These are phyloP conservation scores for Cladosporium sp. DNA, from an alignment of 2,329 filamentous ascomycete genomes.

Conservation along the genomic window DNA sequence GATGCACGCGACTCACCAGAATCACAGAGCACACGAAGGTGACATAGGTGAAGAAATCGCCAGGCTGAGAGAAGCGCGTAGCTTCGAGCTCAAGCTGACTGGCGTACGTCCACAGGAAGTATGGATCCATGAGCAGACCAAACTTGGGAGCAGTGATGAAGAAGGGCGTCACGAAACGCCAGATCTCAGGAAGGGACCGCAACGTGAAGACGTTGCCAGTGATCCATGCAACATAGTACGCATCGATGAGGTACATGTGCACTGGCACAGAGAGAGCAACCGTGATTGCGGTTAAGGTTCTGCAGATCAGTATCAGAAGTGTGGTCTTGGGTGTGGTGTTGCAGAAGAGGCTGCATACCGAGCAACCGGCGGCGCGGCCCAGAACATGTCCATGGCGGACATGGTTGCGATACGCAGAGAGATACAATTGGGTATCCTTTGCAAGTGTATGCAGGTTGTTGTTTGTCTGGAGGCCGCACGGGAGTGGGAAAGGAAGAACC, in stretches of 20 bases:
- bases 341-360: conserved; percentile 47
- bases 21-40: conserved; percentile 68
- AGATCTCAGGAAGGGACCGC: conserved; percentile 56
- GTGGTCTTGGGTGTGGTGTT: conserved; percentile 14
- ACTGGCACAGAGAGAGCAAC: conserved; percentile 60
- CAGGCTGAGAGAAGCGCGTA: conserved; percentile 67
- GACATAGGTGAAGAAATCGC: conserved; percentile 77
- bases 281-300: conserved; percentile 63
- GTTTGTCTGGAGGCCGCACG: conserved; percentile 3
- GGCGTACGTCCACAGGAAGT: conserved; percentile 74
- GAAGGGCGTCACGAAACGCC: conserved; percentile 57
- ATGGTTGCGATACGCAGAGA: conserved; percentile 13
- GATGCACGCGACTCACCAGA: conserved; percentile 61
- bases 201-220: conserved; percentile 42
- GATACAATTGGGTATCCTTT: conserved; percentile 2
- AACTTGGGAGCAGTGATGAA: conserved; percentile 54
- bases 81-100: conserved; percentile 69
- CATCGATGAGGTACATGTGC: conserved; percentile 52
- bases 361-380: conserved; percentile 61
- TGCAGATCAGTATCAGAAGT: conserved; percentile 51
- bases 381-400: conserved; percentile 43
- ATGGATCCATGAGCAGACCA: conserved; percentile 66
- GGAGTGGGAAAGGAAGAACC: background rate
- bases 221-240: conserved; percentile 53
- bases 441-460: background rate